Conservation (phyloP, 495 filamentous ascomycete species). For the Neurospora sp. region DNA sequence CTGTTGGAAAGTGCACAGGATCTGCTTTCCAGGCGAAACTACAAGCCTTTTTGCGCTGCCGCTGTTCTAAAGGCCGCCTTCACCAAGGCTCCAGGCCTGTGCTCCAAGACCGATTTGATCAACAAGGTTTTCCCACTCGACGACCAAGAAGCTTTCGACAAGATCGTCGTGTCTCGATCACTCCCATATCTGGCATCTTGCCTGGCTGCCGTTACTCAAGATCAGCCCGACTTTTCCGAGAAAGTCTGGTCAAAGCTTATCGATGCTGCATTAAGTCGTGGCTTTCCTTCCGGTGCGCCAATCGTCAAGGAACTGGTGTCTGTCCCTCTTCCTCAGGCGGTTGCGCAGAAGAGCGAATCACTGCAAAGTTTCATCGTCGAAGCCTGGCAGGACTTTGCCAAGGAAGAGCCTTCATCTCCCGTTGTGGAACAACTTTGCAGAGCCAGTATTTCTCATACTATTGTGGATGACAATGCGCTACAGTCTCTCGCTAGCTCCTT, state of each 20-base stretch:
- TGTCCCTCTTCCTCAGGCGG: slow-evolving; percentile 14
- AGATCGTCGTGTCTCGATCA: slow-evolving; percentile 25
- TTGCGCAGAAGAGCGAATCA: slow-evolving; percentile 15
- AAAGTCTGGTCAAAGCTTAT: slow-evolving; percentile 27
- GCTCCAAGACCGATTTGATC: slow-evolving; percentile 4
- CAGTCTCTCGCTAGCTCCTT: slow-evolving; percentile 19
- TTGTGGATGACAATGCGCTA: slow-evolving; percentile 17
- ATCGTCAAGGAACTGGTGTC: slow-evolving; percentile 28
- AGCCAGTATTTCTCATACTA: slow-evolving; percentile 23
- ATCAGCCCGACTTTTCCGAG: slow-evolving; percentile 29
- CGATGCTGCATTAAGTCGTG: slow-evolving; percentile 15
- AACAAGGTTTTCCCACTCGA: slow-evolving; percentile 11
- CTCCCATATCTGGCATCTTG: slow-evolving; percentile 25
- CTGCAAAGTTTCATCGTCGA: slow-evolving; percentile 32
- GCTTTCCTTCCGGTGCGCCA: slow-evolving; percentile 10
- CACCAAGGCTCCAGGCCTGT: slow-evolving; percentile 19
- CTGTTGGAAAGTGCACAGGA: slow-evolving; percentile 24
- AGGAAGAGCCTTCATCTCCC: slow-evolving; percentile 4
- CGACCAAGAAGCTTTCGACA: slow-evolving; percentile 10
- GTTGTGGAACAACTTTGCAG: slow-evolving; percentile 31
- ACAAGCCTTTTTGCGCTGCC: slow-evolving; percentile 76
- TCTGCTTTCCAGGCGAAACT: slow-evolving; percentile 46
- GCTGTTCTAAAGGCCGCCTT: slow-evolving; percentile 43
- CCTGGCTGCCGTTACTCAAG: slow-evolving; percentile 17
- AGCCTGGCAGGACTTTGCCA: slow-evolving; percentile 22